A percentile compares a stretch with the other conserved stretches of the same genome.
Conservation (phyloP, 345 rosid genomes). For the Sonneratia alba region DNA sequence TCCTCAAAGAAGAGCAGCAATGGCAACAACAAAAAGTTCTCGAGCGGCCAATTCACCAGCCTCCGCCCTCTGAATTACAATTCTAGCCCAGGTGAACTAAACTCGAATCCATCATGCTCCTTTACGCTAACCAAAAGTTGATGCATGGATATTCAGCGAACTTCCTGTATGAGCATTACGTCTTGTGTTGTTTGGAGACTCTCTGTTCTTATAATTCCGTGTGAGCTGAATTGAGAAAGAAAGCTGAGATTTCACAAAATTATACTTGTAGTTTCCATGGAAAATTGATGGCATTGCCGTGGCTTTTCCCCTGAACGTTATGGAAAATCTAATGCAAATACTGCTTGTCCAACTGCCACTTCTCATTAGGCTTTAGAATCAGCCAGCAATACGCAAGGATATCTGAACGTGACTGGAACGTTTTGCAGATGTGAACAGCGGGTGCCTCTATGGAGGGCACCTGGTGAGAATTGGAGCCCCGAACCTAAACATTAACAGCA, state of each 20-base stretch:
- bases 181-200: background rate
- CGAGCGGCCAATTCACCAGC: constrained; percentile 24
- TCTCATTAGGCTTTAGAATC: background rate
- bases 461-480: constrained; percentile 12
- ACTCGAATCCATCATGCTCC: background rate
- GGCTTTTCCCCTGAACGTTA: too few relatives aligned
- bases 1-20: constrained; percentile 18
- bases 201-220: background rate
- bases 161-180: background rate
- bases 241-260: too few relatives aligned
- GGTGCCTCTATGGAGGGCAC: constrained; percentile 40
- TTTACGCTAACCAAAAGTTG: background rate
- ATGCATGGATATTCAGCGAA: background rate
- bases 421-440: constrained; percentile 45
- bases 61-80: constrained; percentile 31
- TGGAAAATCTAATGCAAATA: too few relatives aligned
- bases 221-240: too few relatives aligned
- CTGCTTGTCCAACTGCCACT: too few relatives aligned
- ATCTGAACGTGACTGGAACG: background rate
- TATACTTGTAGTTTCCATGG: background rate
- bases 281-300: background rate
- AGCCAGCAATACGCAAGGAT: background rate
- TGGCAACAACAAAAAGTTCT: constrained; percentile 14
- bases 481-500: background rate
- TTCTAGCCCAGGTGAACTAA: constrained; percentile 66